A percentile compares a stretch with the other conserved stretches of the same genome.
Evolutionary conservation across 2,329 filamentous ascomycete species (phyloP).

Genomic region (Pseudonectria buxi): DNA sequence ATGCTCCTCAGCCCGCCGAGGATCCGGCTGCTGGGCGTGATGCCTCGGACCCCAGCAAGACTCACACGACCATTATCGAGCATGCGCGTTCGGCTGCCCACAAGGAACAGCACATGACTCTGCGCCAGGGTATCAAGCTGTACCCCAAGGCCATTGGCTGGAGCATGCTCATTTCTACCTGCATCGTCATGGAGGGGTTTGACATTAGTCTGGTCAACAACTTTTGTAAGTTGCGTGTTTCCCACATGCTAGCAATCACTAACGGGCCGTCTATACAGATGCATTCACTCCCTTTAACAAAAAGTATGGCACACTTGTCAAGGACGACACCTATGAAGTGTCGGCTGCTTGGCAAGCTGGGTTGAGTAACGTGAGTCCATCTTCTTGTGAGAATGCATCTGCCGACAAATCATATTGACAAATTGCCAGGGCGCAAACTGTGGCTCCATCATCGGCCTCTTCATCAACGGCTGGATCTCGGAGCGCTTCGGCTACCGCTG

Average conservation of each 20-base stretch:
- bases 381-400: too few species aligned
- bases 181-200: slow-evolving; percentile 18
- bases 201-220: slow-evolving; percentile 16
- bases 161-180: slow-evolving; percentile 16
- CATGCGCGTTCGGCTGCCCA: slow-evolving; percentile 13
- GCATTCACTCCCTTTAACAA: slow-evolving; percentile 16
- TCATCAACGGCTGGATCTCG: slow-evolving; percentile 14
- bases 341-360: slow-evolving; percentile 17
- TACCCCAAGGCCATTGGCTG: slow-evolving; percentile 16
- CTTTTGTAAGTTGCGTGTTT: slow-evolving; percentile 15
- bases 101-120: slow-evolving; percentile 17
- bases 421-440: slow-evolving; percentile 10
- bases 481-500: slow-evolving; percentile 15
- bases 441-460: slow-evolving; percentile 16
- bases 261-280: not conserved
- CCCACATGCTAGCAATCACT: too few species aligned
- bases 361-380: slow-evolving; percentile 9
- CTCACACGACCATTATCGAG: slow-evolving; percentile 5
- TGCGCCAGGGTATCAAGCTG: slow-evolving; percentile 15
- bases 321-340: slow-evolving; percentile 13
- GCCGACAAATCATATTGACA: not conserved
- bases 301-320: slow-evolving; percentile 12
- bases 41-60: not conserved
- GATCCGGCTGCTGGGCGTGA: too few species aligned
- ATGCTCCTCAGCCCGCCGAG: too few species aligned